Evolutionary conservation across 441 rosid genomes (phyloP), one percentile per base, ranked within the genome.

Genomic region (Melastoma candidum): DNA sequence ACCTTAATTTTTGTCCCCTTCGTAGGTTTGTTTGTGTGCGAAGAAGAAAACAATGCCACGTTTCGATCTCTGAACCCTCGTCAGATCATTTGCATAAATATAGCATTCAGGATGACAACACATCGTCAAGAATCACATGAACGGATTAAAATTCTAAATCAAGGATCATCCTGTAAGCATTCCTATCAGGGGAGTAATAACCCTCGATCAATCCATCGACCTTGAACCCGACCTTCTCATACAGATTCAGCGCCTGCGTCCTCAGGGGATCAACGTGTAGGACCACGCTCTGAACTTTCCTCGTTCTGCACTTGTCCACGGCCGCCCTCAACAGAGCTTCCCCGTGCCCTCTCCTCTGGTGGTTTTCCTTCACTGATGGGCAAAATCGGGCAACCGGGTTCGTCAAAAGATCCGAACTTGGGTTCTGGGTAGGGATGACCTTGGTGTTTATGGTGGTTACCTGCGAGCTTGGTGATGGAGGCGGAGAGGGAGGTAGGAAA

Each of bases 391-490:
- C 8, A 6, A 36, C 43, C 10, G 43, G 43, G 43, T 2, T 5
- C 9, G 12, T 2, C 6, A 12, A 6, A 39, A 22, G 13, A n/a
- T 12, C 27, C 46, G 10, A n/a, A 25, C 7, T 44, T 12, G 24
- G 27, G 7, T 26, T 3, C 10, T 25, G 0, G 11, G 9, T 6
- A 10, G 1, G 2, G 0, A 13, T 9, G 32, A 1, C 8, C 2
- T 4, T 32, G 49, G 2, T 43, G 24, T 0, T 11, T 25, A 10
- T 11, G 32, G 17, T n/a, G 41, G 12, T 6, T 26, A 86, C 95
- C 95, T 81, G 95, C 92, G 60, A 86, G 83, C 63, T 84, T 75
- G n/a, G 84, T 75, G 52, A 87, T 76, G 12, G 85, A 82, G 56
- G 82, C 89, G 12, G 68, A 77, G 56, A 84, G 76, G 0, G 95